Evolutionary conservation across 306 rosid genomes (phyloP), one percentile per base, ranked within the genome.

Genomic region (Fragaria vesca): DNA sequence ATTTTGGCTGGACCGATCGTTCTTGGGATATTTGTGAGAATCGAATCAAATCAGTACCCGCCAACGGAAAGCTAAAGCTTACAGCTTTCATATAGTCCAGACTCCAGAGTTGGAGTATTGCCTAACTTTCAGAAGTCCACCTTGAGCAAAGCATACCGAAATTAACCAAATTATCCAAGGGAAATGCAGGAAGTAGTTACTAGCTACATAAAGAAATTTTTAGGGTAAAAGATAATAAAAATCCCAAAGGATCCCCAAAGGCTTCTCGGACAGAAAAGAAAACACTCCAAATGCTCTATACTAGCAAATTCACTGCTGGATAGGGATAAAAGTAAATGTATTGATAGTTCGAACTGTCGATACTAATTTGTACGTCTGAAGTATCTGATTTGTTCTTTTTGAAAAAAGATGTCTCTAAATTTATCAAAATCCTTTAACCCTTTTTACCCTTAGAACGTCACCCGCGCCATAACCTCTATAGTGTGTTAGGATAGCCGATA

Each of bases 11-110:
- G 81, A 50, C 69, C 57, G n/a, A 32, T 62, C 68, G 10, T 32
- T 16, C 43, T 63, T 15, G 69, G 36, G n/a, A 63, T 32, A 63
- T 63, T 62, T 63, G 28, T 63, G 24, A 66, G 74, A 46, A 71
- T 13, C 72, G 26, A 78, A 26, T 18, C 50, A 30, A 67, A 69
- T 36, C 28, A 1, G 42, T 26, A 66, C 75, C 61, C 5, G 36
- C 61, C 71, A 32, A 50, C 6, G 3, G 38, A 34, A 24, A 12
- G 48, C 62, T 32, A 32, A 11, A 32, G 2, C 18, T 58, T 63
- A 13, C 6, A 13, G 1, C 15, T 20, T 34, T 46, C 16, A 18
- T 7, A 20, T 16, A 21, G 16, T 47, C 30, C n/a, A 61, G 12
- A 21, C 6, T 47, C 30, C n/a, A 61, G n/a, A 20, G 10, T 13